These are phyloP conservation scores for Fusarium algeriense DNA, from an alignment of 2,329 filamentous ascomycete genomes.

Conservation along the genomic window DNA sequence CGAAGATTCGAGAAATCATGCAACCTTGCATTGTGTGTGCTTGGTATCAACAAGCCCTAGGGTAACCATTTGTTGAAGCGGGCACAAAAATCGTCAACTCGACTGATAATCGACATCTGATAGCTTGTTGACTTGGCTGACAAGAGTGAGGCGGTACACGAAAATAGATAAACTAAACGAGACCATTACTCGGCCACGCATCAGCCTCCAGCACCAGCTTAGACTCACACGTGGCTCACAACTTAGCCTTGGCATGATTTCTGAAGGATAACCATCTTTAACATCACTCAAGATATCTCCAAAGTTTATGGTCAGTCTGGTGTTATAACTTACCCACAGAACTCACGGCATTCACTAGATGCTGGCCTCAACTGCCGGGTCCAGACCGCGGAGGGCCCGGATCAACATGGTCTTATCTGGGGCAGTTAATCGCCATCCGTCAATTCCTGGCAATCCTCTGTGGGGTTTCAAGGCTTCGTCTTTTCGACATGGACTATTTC, in stretches of 20 bases:
- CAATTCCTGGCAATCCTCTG: not conserved
- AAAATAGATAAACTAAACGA: constrained; percentile 14
- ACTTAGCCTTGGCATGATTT: not conserved
- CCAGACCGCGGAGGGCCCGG: not conserved
- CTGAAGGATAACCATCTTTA: not conserved
- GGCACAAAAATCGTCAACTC: constrained; percentile 1
- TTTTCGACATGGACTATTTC: too few relatives aligned
- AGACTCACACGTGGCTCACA: not conserved
- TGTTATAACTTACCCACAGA: constrained; percentile 11
- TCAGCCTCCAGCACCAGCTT: constrained; percentile 7
- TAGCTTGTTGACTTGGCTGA: constrained; percentile 1
- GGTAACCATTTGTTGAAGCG: constrained; percentile 2
- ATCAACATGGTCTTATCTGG: constrained; percentile 22
- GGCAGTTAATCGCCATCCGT: not conserved
- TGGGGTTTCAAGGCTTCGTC: too few relatives aligned
- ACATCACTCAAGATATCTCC: not conserved
- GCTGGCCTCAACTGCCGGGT: constrained; percentile 19
- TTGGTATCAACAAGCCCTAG: not conserved
- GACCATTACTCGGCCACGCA: constrained; percentile 26
- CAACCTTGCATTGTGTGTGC: not conserved
- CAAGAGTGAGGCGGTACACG: constrained; percentile 38
- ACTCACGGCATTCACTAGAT: constrained; percentile 5
- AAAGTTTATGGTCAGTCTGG: not conserved
- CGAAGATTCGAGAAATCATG: not conserved
- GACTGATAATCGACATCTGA: not conserved